Conservation (phyloP, 257 asterid species). For the Solanum infundibuliforme region DNA sequence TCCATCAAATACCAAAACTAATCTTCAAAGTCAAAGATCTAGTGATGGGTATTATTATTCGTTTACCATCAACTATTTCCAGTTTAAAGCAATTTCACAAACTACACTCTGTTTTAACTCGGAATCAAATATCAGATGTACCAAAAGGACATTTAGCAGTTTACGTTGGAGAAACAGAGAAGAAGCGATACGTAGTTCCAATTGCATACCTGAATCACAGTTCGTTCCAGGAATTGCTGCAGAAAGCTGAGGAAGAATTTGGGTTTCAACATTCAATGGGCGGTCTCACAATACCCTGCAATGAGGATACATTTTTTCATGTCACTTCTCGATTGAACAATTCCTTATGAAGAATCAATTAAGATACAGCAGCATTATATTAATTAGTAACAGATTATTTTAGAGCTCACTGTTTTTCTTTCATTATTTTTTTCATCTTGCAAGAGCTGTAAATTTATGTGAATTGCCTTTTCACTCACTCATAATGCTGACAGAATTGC, state of each 20-base stretch:
- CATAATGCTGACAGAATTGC: not conserved
- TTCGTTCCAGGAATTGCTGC: not conserved
- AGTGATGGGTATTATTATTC: constrained; percentile 17
- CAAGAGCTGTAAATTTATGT: not conserved
- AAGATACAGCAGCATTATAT: not conserved
- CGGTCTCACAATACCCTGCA: constrained; percentile 4
- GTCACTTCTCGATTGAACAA: constrained; percentile 2
- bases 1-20: not conserved
- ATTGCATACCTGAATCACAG: not conserved
- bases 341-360: too few relatives aligned
- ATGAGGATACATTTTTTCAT: not conserved
- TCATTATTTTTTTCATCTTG: too few relatives aligned
- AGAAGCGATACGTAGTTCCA: not conserved
- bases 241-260: constrained; percentile 1
- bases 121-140: not conserved
- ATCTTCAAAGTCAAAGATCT: not conserved
- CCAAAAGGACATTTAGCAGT: constrained; percentile 8
- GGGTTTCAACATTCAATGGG: constrained; percentile 10
- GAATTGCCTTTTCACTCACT: not conserved
- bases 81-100: constrained; percentile 12
- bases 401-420: too few relatives aligned
- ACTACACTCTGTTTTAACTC: constrained; percentile 3
- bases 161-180: not conserved
- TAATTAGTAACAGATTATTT: too few relatives aligned
- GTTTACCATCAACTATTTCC: constrained; percentile 5